Percentiles rank a stretch among this genome's conserved stretches.
Conservation (phyloP, 2,329 filamentous ascomycete species). For the Zopfia rhizophila region DNA sequence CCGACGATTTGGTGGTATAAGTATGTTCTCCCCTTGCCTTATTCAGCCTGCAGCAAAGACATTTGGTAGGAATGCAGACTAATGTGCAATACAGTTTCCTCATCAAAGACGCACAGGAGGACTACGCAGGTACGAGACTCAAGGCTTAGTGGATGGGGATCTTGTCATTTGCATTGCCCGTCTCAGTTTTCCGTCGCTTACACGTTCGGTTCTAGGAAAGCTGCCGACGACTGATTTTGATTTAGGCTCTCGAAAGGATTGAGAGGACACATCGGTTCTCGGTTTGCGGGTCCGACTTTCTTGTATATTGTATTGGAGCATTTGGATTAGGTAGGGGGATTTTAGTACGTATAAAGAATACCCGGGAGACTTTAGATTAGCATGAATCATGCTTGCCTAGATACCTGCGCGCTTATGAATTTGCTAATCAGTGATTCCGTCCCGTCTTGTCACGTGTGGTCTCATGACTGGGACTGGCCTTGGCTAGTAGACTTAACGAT, state of each 20-base stretch:
- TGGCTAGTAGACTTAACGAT: too few species aligned
- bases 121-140: slow-evolving; percentile 76
- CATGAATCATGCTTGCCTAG: too few species aligned
- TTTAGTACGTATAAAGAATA: too few species aligned
- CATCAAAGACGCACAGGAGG: slow-evolving; percentile 84
- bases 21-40: slow-evolving; percentile 66
- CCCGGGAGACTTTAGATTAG: too few species aligned
- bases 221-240: slow-evolving; percentile 32
- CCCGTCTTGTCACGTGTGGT: too few species aligned
- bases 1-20: slow-evolving; percentile 94
- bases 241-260: slow-evolving; percentile 27
- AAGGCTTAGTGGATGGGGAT: slow-evolving; percentile 73
- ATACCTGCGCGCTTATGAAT: too few species aligned
- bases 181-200: slow-evolving; percentile 36
- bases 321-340: too few species aligned
- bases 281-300: too few species aligned
- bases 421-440: too few species aligned
- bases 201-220: slow-evolving; percentile 30
- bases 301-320: too few species aligned
- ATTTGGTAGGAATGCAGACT: background rate
- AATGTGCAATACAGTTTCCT: slow-evolving; percentile 72
- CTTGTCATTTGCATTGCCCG: too few species aligned
- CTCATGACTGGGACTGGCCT: too few species aligned
- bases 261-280: background rate
- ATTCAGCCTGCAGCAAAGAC: slow-evolving; percentile 19